A percentile compares a stretch with the other conserved stretches of the same genome.
Evolutionary conservation across 441 rosid species (phyloP).

Genomic region (Sinapis alba): DNA sequence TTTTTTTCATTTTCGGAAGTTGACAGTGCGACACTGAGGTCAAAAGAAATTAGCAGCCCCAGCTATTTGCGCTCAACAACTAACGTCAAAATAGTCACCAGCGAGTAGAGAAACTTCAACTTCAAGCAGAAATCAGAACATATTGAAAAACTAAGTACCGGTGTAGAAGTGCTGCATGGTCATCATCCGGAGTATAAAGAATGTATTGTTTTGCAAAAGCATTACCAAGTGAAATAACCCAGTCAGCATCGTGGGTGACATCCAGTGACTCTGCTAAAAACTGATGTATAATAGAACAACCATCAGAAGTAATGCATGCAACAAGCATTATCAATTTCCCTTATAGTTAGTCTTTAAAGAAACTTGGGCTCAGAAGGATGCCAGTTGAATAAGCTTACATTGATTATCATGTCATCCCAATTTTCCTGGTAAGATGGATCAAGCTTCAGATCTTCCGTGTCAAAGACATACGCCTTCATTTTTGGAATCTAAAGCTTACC

Average conservation of each 20-base stretch:
- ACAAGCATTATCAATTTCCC: background rate
- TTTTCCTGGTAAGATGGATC: slow-evolving; percentile 94
- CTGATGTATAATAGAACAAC: slow-evolving; percentile 51
- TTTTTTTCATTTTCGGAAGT: background rate
- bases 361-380: slow-evolving; percentile 7
- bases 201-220: slow-evolving; percentile 82
- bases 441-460: slow-evolving; percentile 95
- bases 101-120: slow-evolving; percentile 7
- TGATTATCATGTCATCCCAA: slow-evolving; percentile 99
- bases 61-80: background rate
- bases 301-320: slow-evolving; percentile 10
- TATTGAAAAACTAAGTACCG: slow-evolving; percentile 52
- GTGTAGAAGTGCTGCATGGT: slow-evolving; percentile 94
- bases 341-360: slow-evolving; percentile 6
- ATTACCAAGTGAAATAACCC: slow-evolving; percentile 94
- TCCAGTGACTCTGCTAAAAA: slow-evolving; percentile 98
- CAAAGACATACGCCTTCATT: slow-evolving; percentile 99
- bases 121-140: slow-evolving; percentile 19
- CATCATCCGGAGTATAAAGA: slow-evolving; percentile 79
- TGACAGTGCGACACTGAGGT: background rate
- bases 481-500: slow-evolving; percentile 99
- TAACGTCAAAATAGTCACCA: slow-evolving; percentile 15
- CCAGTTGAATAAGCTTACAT: slow-evolving; percentile 53
- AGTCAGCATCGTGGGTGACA: slow-evolving; percentile 85
- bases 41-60: slow-evolving; percentile 20